Evolutionary conservation across 164 flowering plant genomes (phyloP).

Genomic region (Akebia trifoliata): DNA sequence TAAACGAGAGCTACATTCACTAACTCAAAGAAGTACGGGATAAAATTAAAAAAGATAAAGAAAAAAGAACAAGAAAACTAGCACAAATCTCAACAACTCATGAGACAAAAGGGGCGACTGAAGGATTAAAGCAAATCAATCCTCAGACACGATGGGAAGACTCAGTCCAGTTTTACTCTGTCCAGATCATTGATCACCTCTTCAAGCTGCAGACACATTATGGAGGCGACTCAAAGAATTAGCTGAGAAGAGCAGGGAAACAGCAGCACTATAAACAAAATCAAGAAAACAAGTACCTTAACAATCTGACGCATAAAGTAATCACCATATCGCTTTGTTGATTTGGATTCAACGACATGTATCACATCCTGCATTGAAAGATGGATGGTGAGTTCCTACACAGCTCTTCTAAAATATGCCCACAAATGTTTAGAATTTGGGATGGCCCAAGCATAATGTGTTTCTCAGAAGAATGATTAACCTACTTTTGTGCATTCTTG

Average conservation of each 20-base stretch:
- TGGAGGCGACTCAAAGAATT: background rate
- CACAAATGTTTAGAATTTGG: background rate
- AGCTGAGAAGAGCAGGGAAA: background rate
- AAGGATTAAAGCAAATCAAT: no score
- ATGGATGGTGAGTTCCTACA: background rate
- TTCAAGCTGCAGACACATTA: slow-evolving; percentile 56
- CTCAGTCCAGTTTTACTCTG: slow-evolving; percentile 58
- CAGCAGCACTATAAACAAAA: background rate
- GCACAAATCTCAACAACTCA: background rate
- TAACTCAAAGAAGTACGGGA: no score
- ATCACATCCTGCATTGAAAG: slow-evolving; percentile 61
- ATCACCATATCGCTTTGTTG: slow-evolving; percentile 78
- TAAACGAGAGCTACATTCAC: no score
- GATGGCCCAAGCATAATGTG: no score
- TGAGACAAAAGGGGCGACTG: no score
- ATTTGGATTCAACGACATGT: slow-evolving; percentile 69
- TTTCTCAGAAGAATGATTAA: background rate
- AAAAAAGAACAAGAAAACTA: no score
- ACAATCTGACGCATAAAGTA: slow-evolving; percentile 87
- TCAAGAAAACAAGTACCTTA: slow-evolving; percentile 45
- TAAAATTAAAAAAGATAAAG: no score
- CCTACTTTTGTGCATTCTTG: background rate
- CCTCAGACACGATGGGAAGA: background rate
- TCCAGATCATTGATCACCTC: slow-evolving; percentile 69
- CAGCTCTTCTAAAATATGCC: background rate